Evolutionary conservation across 495 filamentous ascomycete species (phyloP).

Genomic region (Chaetomium cochliodes): DNA sequence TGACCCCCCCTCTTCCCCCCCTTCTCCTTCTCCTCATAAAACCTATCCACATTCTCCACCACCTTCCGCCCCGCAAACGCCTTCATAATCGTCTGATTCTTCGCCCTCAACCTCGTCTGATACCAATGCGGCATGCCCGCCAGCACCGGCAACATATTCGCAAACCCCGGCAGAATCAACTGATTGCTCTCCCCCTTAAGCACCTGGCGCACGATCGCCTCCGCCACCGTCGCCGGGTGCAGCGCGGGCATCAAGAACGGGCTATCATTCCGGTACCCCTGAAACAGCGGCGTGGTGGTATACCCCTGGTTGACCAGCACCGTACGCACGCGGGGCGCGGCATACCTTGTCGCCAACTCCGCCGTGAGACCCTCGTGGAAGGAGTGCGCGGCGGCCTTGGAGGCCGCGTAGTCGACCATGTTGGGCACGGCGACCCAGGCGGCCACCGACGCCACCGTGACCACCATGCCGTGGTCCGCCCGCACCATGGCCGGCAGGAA

Average conservation of each 20-base stretch:
- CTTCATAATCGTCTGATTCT: constrained; percentile 44
- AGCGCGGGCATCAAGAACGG: constrained; percentile 56
- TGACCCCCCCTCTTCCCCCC: constrained; percentile 27
- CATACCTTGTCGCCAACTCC: constrained; percentile 60
- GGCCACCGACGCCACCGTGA: constrained; percentile 67
- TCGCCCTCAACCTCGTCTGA: constrained; percentile 37
- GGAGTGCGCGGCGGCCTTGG: constrained; percentile 63
- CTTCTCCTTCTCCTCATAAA: constrained; percentile 41
- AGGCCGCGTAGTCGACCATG: constrained; percentile 67
- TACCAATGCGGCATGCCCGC: constrained; percentile 50
- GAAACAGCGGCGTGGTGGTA: constrained; percentile 60
- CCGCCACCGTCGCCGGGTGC: constrained; percentile 63
- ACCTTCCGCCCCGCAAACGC: constrained; percentile 50
- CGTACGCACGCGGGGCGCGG: constrained; percentile 63
- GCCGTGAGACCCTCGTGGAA: constrained; percentile 70
- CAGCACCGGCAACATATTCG: constrained; percentile 34
- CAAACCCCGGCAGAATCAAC: constrained; percentile 54
- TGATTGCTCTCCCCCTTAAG: constrained; percentile 56
- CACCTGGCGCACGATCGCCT: constrained; percentile 60
- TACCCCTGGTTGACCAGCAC: constrained; percentile 65
- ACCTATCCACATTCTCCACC: constrained; percentile 46
- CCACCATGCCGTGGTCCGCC: constrained; percentile 69
- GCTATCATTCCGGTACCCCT: constrained; percentile 54
- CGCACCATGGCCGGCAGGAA: constrained; percentile 67
- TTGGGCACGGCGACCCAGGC: constrained; percentile 59